phyloP scores from a whole-genome alignment of 106 monocot genomes.

The Apostasia ramifera region DNA sequence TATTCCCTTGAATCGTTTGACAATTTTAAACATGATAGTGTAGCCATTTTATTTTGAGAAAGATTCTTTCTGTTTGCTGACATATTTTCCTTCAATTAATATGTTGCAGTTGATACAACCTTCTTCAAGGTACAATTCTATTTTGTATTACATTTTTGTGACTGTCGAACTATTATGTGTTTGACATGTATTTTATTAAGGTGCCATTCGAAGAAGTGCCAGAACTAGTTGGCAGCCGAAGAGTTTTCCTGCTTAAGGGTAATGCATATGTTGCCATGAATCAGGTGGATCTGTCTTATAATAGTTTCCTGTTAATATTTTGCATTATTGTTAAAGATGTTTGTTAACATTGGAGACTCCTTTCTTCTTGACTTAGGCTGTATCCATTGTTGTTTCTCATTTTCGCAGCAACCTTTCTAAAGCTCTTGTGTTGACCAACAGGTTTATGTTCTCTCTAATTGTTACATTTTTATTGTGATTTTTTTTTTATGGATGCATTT shows the following conservation, averaged over 20 bases:
- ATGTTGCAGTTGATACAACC: constrained; percentile 63
- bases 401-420: constrained; percentile 87
- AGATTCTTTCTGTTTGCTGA: constrained; percentile 5
- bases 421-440: constrained; percentile 86
- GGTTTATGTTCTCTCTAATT: constrained; percentile 26
- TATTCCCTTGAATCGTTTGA: constrained; percentile 1
- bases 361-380: constrained; percentile 44
- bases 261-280: constrained; percentile 94
- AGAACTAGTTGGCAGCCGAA: constrained; percentile 73
- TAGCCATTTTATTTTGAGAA: neutral
- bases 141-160: constrained; percentile 10
- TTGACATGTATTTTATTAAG: constrained; percentile 23
- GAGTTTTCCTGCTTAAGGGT: constrained; percentile 79
- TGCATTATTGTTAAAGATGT: neutral
- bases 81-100: constrained; percentile 2
- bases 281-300: constrained; percentile 44
- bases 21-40: neutral
- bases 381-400: constrained; percentile 67
- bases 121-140: constrained; percentile 75
- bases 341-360: constrained; percentile 1
- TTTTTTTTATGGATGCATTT: constrained; percentile 1
- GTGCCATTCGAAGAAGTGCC: constrained; percentile 94
- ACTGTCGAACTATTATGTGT: neutral
- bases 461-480: neutral
- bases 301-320: neutral